Percentiles rank a stretch among this genome's conserved stretches.
These are phyloP conservation scores for Pittosporum tobira DNA, from an alignment of 129 eudicot genomes.

Conservation along the genomic window DNA sequence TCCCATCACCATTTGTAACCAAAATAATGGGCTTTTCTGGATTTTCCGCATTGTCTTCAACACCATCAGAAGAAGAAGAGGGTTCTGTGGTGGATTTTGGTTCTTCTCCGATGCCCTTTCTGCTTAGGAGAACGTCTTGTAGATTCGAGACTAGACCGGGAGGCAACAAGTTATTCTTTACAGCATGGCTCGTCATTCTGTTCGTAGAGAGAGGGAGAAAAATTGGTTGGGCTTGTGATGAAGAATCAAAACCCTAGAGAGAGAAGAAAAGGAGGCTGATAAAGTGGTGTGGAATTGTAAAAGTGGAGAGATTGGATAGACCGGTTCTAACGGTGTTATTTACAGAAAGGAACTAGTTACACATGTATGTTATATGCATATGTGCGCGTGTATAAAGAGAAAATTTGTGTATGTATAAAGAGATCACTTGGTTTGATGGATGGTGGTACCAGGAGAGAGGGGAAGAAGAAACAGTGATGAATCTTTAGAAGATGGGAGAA, in stretches of 20 bases:
- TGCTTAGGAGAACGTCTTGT: conserved; percentile 45
- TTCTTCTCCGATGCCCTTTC: conserved; percentile 22
- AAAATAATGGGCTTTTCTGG: conserved; percentile 55
- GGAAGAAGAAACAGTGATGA: not conserved
- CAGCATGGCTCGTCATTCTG: conserved; percentile 28
- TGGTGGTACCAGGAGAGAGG: conserved; percentile 12
- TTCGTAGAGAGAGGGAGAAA: not conserved
- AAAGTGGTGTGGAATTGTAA: not conserved
- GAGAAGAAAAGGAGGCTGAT: conserved; percentile 14
- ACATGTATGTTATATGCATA: conserved; percentile 16
- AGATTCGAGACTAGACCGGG: conserved; percentile 82
- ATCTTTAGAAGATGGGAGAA: conserved; percentile 8
- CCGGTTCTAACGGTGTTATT: conserved; percentile 38
- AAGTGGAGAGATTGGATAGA: conserved; percentile 19
- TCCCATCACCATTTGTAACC: conserved; percentile 81
- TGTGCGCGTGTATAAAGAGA: conserved; percentile 13
- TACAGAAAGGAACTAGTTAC: not conserved
- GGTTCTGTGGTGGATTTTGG: conserved; percentile 18
- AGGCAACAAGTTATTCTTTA: conserved; percentile 51
- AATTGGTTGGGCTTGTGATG: not conserved
- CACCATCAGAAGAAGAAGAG: conserved; percentile 19
- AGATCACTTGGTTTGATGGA: conserved; percentile 16
- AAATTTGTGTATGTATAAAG: too few species aligned
- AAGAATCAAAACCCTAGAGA: conserved; percentile 43
- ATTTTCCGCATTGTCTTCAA: not conserved